Percentiles rank a stretch among this genome's conserved stretches.
Conservation (phyloP, 139 green algal species). For the Micractinium sp. region DNA sequence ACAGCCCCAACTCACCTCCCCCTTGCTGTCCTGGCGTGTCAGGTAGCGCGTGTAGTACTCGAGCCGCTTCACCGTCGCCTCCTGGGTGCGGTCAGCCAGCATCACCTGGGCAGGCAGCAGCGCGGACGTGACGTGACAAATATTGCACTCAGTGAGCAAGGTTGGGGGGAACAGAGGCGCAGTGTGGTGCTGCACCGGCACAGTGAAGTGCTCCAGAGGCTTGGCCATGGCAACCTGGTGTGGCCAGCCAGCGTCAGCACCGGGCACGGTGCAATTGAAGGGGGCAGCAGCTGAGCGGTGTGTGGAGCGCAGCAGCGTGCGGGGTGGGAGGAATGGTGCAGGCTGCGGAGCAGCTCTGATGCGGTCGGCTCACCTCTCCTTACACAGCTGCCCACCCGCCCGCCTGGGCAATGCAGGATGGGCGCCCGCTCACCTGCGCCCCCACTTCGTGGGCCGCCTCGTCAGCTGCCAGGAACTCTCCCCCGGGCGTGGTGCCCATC, state of each 20-base stretch:
- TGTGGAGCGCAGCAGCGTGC: neutral
- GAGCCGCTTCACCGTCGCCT: slow-evolving; percentile 45
- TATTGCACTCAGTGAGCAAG: neutral
- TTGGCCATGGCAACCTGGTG: too few relatives aligned
- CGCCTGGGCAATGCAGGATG: neutral
- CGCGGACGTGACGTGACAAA: too few relatives aligned
- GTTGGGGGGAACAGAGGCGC: neutral
- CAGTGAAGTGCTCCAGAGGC: too few relatives aligned
- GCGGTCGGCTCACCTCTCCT: neutral
- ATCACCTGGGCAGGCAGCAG: slow-evolving; percentile 29
- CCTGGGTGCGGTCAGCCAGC: slow-evolving; percentile 47
- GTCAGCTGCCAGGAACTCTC: slow-evolving; percentile 45
- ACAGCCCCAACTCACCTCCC: neutral
- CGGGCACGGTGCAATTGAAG: too few relatives aligned
- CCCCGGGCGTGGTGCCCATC: slow-evolving; percentile 45
- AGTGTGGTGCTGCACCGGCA: too few relatives aligned
- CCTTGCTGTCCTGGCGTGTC: slow-evolving; percentile 9
- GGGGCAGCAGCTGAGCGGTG: neutral
- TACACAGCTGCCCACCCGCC: neutral
- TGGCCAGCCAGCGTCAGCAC: too few relatives aligned
- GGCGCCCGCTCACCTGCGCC: neutral
- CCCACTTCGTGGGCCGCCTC: neutral
- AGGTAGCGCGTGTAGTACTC: slow-evolving; percentile 28
- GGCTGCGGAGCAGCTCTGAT: neutral
- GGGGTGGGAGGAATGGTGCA: neutral